Evolutionary conservation across 805 yeast genomes (phyloP).

Genomic region (Lachancea quebecensis): DNA sequence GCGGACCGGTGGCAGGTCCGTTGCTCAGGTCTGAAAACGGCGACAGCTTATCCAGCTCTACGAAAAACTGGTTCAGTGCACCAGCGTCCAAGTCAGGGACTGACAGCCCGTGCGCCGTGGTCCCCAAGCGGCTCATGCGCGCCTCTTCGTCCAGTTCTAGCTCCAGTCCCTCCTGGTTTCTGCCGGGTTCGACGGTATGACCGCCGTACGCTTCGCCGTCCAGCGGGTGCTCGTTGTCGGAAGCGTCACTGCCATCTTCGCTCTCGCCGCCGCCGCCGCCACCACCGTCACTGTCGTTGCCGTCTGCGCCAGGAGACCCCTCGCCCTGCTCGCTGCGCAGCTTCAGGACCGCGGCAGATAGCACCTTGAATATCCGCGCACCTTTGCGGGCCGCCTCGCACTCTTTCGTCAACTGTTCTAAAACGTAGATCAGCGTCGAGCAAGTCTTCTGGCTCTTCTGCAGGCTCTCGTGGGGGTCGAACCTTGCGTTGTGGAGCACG

Average conservation of each 20-base stretch:
- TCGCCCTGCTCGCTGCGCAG: conserved; percentile 35
- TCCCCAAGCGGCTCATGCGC: conserved; percentile 2
- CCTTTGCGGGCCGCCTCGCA: conserved; percentile 78
- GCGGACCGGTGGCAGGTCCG: neutral
- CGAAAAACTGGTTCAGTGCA: conserved; percentile 5
- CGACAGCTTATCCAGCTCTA: conserved; percentile 14
- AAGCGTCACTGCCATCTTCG: neutral
- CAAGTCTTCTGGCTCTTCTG: conserved; percentile 45
- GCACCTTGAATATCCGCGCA: conserved; percentile 60
- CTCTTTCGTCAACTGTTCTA: conserved; percentile 53
- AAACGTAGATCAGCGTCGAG: conserved; percentile 46
- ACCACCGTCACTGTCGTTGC: too few relatives aligned
- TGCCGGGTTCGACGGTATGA: too few relatives aligned
- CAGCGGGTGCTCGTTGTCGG: too few relatives aligned
- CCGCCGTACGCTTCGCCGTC: too few relatives aligned
- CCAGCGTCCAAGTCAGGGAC: conserved; percentile 7
- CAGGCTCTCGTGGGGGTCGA: conserved; percentile 40
- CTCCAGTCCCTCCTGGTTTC: neutral
- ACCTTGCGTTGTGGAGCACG: conserved; percentile 63
- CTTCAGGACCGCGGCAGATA: conserved; percentile 64
- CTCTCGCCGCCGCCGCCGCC: too few relatives aligned
- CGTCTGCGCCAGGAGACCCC: neutral
- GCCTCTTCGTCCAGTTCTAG: conserved; percentile 10
- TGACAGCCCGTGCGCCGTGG: conserved; percentile 4
- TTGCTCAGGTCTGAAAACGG: conserved; percentile 20